phyloP scores from a whole-genome alignment of 176 grass and related monocot species.

The Carex cristatella region DNA sequence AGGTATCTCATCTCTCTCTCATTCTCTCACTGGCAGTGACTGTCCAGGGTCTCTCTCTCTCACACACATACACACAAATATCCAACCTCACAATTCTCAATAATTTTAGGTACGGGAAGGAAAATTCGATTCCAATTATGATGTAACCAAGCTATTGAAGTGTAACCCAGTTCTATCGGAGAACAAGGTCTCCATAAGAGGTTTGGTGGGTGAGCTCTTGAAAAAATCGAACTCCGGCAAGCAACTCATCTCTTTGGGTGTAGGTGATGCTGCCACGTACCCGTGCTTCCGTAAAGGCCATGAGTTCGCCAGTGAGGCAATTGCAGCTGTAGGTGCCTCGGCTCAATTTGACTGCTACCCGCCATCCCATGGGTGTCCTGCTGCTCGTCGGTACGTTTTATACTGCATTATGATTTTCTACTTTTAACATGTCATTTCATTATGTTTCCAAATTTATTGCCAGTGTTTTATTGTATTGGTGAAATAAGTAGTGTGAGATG shows the following conservation, averaged over 20 bases:
- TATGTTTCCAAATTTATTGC: neutral
- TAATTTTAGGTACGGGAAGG: conserved; percentile 8
- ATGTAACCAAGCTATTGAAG: conserved; percentile 1
- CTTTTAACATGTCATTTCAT: neutral
- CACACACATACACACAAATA: neutral
- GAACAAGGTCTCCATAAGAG: conserved; percentile 62
- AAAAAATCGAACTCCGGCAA: conserved; percentile 5
- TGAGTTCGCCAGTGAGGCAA: conserved; percentile 44
- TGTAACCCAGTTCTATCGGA: conserved; percentile 61
- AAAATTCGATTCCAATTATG: neutral
- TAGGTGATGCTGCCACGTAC: conserved; percentile 71
- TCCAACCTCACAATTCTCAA: neutral
- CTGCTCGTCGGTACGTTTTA: conserved; percentile 54
- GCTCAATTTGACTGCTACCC: conserved; percentile 69
- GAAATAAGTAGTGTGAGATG: neutral
- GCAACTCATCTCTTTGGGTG: conserved; percentile 67
- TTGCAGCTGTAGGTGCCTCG: conserved; percentile 33
- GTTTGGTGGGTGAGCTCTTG: conserved; percentile 53
- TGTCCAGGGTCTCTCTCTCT: neutral
- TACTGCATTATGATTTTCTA: neutral
- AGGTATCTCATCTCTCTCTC: conserved; percentile 8
- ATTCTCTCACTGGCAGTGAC: too few species aligned
- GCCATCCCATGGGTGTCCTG: conserved; percentile 55
- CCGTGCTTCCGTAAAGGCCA: conserved; percentile 57
- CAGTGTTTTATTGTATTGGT: neutral